Evolutionary conservation across 768 basidiomycete species (phyloP).

Genomic region (Trametes maxima): DNA sequence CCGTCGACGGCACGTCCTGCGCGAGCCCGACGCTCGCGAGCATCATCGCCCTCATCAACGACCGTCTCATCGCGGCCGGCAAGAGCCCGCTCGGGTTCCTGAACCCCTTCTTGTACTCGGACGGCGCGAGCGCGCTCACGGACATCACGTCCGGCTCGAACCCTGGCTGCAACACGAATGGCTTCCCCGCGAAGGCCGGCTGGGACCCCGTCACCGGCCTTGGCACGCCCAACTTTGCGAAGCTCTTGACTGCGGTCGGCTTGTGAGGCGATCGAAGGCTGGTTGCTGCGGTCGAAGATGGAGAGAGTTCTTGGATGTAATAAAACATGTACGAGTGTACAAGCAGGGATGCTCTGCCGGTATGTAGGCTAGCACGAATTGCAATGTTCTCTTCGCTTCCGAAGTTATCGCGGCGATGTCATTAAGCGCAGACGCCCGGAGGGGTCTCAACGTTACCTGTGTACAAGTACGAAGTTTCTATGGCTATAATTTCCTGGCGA

Average conservation of each 20-base stretch:
- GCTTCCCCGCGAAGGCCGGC: constrained; percentile 37
- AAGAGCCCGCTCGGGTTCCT: constrained; percentile 40
- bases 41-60: constrained; percentile 57
- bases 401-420: too few species aligned
- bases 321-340: neutral
- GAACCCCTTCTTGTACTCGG: constrained; percentile 39
- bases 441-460: too few species aligned
- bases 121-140: constrained; percentile 31
- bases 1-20: constrained; percentile 63
- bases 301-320: neutral
- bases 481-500: too few species aligned
- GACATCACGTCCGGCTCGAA: constrained; percentile 32
- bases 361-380: too few species aligned
- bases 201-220: constrained; percentile 39
- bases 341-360: too few species aligned
- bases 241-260: constrained; percentile 27
- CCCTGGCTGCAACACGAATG: constrained; percentile 39
- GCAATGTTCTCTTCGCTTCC: too few species aligned
- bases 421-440: too few species aligned
- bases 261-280: constrained; percentile 4
- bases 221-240: constrained; percentile 37
- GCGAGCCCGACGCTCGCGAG: constrained; percentile 64
- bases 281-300: too few species aligned
- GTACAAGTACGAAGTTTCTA: too few species aligned
- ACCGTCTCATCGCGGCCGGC: constrained; percentile 34